Evolutionary conservation across 129 eudicot species (phyloP).

Genomic region (Centrapalus pauciflorus): DNA sequence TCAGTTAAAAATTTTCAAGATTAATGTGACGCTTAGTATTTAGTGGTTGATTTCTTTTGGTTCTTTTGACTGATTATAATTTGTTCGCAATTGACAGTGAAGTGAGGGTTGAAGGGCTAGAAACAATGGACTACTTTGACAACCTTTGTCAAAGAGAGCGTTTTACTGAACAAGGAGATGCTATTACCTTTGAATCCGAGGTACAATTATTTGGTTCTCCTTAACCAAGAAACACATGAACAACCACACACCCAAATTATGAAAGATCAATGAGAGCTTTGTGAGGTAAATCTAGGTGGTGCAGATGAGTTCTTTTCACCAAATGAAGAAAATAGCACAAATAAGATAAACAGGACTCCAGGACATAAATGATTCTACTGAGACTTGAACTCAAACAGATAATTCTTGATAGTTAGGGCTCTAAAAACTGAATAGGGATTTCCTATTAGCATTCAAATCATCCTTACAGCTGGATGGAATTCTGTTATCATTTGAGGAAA

Average conservation of each 20-base stretch:
- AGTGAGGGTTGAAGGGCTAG: slow-evolving; percentile 94
- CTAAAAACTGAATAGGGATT: background rate
- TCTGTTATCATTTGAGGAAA: background rate
- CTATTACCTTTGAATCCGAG: slow-evolving; percentile 92
- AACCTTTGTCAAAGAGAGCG: slow-evolving; percentile 58
- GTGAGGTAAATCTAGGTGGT: no score
- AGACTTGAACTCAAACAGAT: background rate
- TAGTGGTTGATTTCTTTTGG: background rate
- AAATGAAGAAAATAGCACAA: no score
- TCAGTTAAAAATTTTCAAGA: background rate
- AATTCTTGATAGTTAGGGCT: background rate
- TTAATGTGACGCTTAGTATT: background rate
- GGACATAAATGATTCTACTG: no score
- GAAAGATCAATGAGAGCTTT: no score
- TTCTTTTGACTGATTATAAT: background rate
- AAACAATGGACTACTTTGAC: slow-evolving; percentile 90
- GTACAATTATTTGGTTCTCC: no score
- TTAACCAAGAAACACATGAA: no score
- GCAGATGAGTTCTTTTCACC: no score
- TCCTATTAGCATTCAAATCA: background rate
- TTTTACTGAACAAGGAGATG: slow-evolving; percentile 95
- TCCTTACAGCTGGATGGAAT: background rate
- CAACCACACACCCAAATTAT: no score
- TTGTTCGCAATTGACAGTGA: slow-evolving; percentile 45
- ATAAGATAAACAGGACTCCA: no score